Evolutionary conservation across 192 early-diverging fungal genomes (phyloP), one percentile per base, ranked within the genome.

Genomic region (Linderina pennispora): DNA sequence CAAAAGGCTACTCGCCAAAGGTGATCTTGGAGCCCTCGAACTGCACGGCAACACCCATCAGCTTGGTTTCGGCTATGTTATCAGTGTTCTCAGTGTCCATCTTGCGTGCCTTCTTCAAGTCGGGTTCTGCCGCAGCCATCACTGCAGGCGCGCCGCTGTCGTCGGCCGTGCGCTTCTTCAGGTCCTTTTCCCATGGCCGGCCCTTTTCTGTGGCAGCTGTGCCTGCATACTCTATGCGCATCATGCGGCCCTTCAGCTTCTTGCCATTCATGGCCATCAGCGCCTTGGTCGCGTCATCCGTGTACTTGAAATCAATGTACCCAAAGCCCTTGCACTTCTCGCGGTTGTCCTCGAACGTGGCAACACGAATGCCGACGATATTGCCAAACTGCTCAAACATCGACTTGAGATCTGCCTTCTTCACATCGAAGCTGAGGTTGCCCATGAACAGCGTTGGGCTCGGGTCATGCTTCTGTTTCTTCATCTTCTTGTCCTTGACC

Each of bases 301-400:
- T 74, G 23, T 56, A 64, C 46, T 70, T 74, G 34, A 77, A 87
- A 38, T 87, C 83, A 45, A 87, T 67, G 45, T 87, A 87, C 1
- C 64, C 84, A 48, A 87, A 87, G 16, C 85, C 85, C 66, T 84
- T 85, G 75, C 82, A 85, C 53, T 84, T 86, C 48, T 82, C 80
- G 36, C 75, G 62, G 26, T 72, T 75, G 48, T 88, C 85, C 48
- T 88, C 77, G 45, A 88, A 88, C 1, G 84, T 83, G 1, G 79
- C 82, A 42, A 88, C 46, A 14, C 84, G 66, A 11, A 88, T 80
- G n/a, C 78, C 78, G 14, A 77, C 66, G 22, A 87, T 77, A 48
- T 78, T 63, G 23, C 83, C 85, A 39, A 70, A 81, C 40, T 62
- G 64, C 28, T 64, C 68, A 71, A 87, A 87, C 6, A 74, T 36